Evolutionary conservation across 257 asterid species (phyloP).

Genomic region (Cynanchum wilfordii): DNA sequence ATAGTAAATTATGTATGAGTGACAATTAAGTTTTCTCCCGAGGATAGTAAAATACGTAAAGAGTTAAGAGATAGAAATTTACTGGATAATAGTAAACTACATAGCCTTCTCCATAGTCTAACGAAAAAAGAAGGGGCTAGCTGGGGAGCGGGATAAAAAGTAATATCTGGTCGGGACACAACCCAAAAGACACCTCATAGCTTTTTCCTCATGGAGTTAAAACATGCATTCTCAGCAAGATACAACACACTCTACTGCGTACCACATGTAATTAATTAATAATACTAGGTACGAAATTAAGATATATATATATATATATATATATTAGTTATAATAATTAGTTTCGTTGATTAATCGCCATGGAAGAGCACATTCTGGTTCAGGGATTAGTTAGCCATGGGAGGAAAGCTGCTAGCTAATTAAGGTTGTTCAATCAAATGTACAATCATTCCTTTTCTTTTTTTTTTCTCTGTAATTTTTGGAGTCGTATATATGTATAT

Average conservation of each 20-base stretch:
- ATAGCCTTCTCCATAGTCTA: too few species aligned
- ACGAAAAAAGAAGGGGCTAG: too few species aligned
- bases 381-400: not conserved
- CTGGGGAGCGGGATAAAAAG: conserved; percentile 24
- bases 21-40: too few species aligned
- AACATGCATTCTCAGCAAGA: not conserved
- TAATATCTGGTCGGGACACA: conserved; percentile 40
- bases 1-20: too few species aligned
- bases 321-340: not conserved
- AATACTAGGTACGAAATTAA: not conserved
- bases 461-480: not conserved
- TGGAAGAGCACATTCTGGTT: not conserved
- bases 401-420: not conserved
- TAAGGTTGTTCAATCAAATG: conserved; percentile 1
- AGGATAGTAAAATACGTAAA: too few species aligned
- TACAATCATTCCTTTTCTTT: conserved; percentile 47
- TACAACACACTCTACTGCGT: too few species aligned
- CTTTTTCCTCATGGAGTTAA: conserved; percentile 1
- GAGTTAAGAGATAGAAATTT: too few species aligned
- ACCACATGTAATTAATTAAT: too few species aligned
- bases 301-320: too few species aligned
- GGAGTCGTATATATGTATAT: not conserved
- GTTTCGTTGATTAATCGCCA: conserved; percentile 10
- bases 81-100: too few species aligned
- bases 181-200: conserved; percentile 12